phyloP scores from a whole-genome alignment of 345 rosid genomes.

The Erysimum cheiranthoides region DNA sequence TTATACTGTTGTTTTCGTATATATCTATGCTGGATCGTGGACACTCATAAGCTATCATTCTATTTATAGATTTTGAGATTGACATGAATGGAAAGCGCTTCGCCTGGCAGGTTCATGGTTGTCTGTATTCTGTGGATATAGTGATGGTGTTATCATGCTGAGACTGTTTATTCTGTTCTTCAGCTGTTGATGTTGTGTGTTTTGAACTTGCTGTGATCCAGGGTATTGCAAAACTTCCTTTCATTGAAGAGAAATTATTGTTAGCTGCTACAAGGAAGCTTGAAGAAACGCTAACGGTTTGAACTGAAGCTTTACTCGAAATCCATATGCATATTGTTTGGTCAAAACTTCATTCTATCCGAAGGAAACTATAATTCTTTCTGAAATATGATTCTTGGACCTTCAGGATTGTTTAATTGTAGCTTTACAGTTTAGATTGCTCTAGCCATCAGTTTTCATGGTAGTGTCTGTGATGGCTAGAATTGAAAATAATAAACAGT shows the following conservation, averaged over 20 bases:
- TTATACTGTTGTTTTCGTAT: constrained; percentile 5
- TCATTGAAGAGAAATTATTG: constrained; percentile 83
- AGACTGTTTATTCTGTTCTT: constrained; percentile 17
- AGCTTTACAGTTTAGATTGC: constrained; percentile 26
- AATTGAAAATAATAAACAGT: neutral
- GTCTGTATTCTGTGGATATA: constrained; percentile 34
- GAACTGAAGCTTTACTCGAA: constrained; percentile 36
- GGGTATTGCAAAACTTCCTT: constrained; percentile 97
- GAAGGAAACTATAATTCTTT: constrained; percentile 12
- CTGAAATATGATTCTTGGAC: constrained; percentile 19
- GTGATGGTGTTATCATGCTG: constrained; percentile 23
- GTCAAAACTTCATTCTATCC: constrained; percentile 10
- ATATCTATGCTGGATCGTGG: constrained; percentile 14
- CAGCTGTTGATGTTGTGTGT: constrained; percentile 25
- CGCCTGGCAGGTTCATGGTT: constrained; percentile 85
- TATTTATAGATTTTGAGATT: constrained; percentile 80
- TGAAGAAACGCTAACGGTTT: constrained; percentile 78
- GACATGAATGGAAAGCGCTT: constrained; percentile 99
- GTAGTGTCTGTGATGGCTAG: constrained; percentile 15
- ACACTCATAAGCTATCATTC: constrained; percentile 25
- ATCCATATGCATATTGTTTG: constrained; percentile 26
- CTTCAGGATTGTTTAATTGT: neutral
- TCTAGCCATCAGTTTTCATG: constrained; percentile 6
- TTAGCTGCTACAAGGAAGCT: constrained; percentile 84
- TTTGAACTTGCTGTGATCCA: constrained; percentile 46